Conservation (phyloP, 1,284 basidiomycete genomes). For the Irpex sp. region DNA sequence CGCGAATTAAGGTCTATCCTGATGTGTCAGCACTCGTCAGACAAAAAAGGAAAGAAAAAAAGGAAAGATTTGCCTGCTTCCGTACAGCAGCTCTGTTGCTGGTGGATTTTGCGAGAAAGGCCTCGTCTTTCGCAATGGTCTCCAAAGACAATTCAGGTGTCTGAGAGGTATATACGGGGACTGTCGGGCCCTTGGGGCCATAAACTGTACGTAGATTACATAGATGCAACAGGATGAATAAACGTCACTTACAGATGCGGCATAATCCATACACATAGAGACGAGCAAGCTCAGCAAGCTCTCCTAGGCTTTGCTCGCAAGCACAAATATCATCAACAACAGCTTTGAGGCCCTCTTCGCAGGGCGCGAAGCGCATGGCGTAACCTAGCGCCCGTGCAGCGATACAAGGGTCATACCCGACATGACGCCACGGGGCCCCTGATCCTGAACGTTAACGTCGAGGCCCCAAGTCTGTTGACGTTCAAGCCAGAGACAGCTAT, state of each 20-base stretch:
- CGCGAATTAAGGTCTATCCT: background rate
- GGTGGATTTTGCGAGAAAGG: background rate
- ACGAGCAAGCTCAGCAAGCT: background rate
- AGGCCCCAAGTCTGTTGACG: too few species aligned
- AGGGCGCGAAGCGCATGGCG: background rate
- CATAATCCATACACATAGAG: background rate
- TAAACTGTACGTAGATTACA: background rate
- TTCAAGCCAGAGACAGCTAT: too few species aligned
- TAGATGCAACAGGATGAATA: background rate
- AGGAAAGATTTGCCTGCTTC: background rate
- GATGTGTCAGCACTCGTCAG: background rate
- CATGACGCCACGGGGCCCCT: background rate
- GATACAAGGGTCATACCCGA: background rate
- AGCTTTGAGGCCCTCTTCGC: background rate
- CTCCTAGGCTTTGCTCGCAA: background rate
- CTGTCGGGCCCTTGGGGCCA: background rate
- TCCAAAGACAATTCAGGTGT: background rate
- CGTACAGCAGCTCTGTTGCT: background rate
- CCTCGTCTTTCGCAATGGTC: background rate
- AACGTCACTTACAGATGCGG: background rate
- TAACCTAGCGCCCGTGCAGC: background rate
- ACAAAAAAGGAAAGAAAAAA: background rate
- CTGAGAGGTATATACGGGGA: background rate
- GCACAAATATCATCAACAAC: constrained; percentile 4
- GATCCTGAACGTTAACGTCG: too few species aligned